Evolutionary conservation across 805 yeast species (phyloP).

Genomic region (Ogataea dorogensis): DNA sequence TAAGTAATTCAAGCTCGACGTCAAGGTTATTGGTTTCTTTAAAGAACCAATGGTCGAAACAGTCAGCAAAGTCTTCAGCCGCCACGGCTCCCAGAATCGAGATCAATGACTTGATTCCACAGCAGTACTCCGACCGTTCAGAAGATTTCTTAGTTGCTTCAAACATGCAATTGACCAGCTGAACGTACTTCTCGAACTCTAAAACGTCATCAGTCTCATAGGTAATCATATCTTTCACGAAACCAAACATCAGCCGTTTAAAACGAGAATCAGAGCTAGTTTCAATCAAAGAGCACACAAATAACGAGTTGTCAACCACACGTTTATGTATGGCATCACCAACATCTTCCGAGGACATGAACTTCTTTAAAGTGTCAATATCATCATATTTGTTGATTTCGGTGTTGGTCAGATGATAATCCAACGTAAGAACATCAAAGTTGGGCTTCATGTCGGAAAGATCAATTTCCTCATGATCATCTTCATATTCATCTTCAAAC

Average conservation of each 20-base stretch:
- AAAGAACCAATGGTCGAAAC: slow-evolving; percentile 18
- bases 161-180: slow-evolving; percentile 15
- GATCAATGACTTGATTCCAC: slow-evolving; percentile 15
- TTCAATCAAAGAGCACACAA: slow-evolving; percentile 15
- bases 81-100: slow-evolving; percentile 18
- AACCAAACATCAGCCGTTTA: slow-evolving; percentile 14
- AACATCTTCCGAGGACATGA: slow-evolving; percentile 17
- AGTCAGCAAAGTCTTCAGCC: slow-evolving; percentile 17
- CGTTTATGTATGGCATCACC: slow-evolving; percentile 9
- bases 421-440: slow-evolving; percentile 11
- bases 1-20: slow-evolving; percentile 20
- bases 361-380: slow-evolving; percentile 11
- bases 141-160: slow-evolving; percentile 10
- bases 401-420: slow-evolving; percentile 5
- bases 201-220: slow-evolving; percentile 20
- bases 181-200: slow-evolving; percentile 9
- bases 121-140: slow-evolving; percentile 11
- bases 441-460: slow-evolving; percentile 9
- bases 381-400: slow-evolving; percentile 10
- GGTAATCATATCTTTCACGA: slow-evolving; percentile 20
- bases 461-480: slow-evolving; percentile 9
- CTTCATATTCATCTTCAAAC: slow-evolving; percentile 8
- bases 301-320: slow-evolving; percentile 11
- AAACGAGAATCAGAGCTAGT: slow-evolving; percentile 13
- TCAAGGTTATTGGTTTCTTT: slow-evolving; percentile 5